Conservation (phyloP, 129 eudicot genomes). For the Lactuca saligna region DNA sequence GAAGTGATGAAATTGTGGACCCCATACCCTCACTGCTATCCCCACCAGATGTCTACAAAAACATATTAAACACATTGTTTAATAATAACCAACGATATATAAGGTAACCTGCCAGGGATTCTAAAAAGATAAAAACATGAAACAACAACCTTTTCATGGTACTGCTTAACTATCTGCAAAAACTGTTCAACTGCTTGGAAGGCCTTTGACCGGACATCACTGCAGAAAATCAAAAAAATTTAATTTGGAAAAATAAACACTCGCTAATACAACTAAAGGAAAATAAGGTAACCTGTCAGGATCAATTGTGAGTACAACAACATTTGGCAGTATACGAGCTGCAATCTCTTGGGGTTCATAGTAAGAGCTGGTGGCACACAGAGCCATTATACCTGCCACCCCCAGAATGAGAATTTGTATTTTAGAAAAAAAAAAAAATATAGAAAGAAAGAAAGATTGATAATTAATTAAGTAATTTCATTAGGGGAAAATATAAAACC, state of each 20-base stretch:
- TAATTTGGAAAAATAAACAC: not conserved
- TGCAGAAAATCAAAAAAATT: constrained; percentile 24
- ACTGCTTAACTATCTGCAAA: constrained; percentile 79
- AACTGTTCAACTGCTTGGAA: constrained; percentile 94
- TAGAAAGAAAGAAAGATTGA: constrained; percentile 3
- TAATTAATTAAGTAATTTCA: not conserved
- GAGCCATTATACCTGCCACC: constrained; percentile 87
- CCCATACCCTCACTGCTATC: constrained; percentile 51
- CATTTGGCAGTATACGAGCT: constrained; percentile 79
- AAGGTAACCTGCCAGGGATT: no score
- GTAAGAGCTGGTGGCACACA: constrained; percentile 82
- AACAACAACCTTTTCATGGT: constrained; percentile 67
- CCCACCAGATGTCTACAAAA: constrained; percentile 54
- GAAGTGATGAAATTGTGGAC: constrained; percentile 54
- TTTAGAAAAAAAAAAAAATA: not conserved
- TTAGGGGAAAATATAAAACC: not conserved
- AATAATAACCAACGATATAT: not conserved
- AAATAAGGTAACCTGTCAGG: constrained; percentile 93
- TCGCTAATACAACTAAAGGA: not conserved
- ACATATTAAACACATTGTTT: constrained; percentile 4
- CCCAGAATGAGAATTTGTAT: not conserved
- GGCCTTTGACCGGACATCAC: constrained; percentile 95
- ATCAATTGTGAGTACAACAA: constrained; percentile 92
- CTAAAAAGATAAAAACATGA: not conserved
- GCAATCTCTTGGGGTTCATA: constrained; percentile 92